These are phyloP conservation scores for Pichia occidentalis DNA, from an alignment of 805 yeast species.

Conservation along the genomic window DNA sequence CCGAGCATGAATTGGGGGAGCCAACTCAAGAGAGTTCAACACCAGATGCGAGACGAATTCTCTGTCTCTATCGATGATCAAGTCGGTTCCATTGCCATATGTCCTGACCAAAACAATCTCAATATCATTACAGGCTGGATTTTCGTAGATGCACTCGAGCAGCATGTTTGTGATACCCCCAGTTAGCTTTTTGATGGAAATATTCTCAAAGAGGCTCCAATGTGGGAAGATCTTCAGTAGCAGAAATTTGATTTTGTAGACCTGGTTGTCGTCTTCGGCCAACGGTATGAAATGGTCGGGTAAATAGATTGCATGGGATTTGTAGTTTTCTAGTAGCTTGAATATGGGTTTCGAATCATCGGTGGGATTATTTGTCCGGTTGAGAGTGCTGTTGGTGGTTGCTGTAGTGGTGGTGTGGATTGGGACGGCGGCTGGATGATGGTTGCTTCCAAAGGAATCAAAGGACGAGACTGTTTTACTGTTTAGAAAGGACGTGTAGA, in stretches of 20 bases:
- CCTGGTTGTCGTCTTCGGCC: slow-evolving; percentile 21
- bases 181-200: slow-evolving; percentile 40
- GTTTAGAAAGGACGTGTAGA: slow-evolving; percentile 22
- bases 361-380: not conserved
- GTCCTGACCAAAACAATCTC: slow-evolving; percentile 55
- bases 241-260: slow-evolving; percentile 32
- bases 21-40: slow-evolving; percentile 51
- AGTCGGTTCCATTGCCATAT: slow-evolving; percentile 66
- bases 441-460: slow-evolving; percentile 8
- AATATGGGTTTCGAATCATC: not conserved
- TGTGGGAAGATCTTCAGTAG: slow-evolving; percentile 39
- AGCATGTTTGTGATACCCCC: slow-evolving; percentile 65
- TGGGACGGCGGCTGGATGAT: too few relatives aligned
- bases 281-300: slow-evolving; percentile 39
- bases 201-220: slow-evolving; percentile 23
- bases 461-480: slow-evolving; percentile 24
- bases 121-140: not conserved
- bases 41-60: slow-evolving; percentile 67
- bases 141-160: slow-evolving; percentile 34
- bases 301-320: slow-evolving; percentile 44
- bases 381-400: not conserved
- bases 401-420: too few relatives aligned
- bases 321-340: slow-evolving; percentile 22
- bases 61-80: slow-evolving; percentile 66
- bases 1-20: slow-evolving; percentile 62